Conservation (phyloP, 2,329 filamentous ascomycete species). For the Talaromyces rugulosus region DNA sequence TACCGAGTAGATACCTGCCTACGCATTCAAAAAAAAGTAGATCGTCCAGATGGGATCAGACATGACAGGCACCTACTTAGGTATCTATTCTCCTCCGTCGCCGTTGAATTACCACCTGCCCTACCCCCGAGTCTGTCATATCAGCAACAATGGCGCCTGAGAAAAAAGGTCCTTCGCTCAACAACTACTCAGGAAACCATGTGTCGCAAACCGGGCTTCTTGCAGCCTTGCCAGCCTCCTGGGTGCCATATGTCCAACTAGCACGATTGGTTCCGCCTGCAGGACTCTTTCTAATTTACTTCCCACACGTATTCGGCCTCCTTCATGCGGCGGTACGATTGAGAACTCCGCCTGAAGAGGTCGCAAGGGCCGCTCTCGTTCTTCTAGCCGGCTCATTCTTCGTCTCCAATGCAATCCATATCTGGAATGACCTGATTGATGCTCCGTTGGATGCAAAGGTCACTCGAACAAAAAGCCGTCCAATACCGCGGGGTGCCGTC, state of each 20-base stretch:
- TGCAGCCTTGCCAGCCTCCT: background rate
- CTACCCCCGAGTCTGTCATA: too few relatives aligned
- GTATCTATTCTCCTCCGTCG: too few relatives aligned
- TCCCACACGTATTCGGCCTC: slow-evolving; percentile 81
- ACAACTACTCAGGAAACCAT: background rate
- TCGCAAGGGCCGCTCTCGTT: slow-evolving; percentile 20
- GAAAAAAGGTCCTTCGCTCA: too few relatives aligned
- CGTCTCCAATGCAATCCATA: slow-evolving; percentile 84
- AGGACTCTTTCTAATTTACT: slow-evolving; percentile 80
- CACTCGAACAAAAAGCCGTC: slow-evolving; percentile 68
- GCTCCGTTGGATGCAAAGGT: slow-evolving; percentile 80
- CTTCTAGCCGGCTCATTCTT: slow-evolving; percentile 60
- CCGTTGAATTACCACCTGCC: too few relatives aligned
- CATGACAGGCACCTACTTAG: too few relatives aligned
- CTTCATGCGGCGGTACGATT: slow-evolving; percentile 40
- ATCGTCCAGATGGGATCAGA: too few relatives aligned
- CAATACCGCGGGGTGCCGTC: slow-evolving; percentile 74
- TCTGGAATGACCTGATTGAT: slow-evolving; percentile 90
- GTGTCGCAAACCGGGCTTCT: background rate
- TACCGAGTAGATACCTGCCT: too few relatives aligned
- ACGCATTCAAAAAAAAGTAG: too few relatives aligned
- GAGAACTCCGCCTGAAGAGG: slow-evolving; percentile 62
- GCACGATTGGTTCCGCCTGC: slow-evolving; percentile 76
- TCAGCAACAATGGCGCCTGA: too few relatives aligned
- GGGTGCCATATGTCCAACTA: slow-evolving; percentile 12